phyloP scores from a whole-genome alignment of 2,329 filamentous ascomycete species.

The Cordyceps cicadae region DNA sequence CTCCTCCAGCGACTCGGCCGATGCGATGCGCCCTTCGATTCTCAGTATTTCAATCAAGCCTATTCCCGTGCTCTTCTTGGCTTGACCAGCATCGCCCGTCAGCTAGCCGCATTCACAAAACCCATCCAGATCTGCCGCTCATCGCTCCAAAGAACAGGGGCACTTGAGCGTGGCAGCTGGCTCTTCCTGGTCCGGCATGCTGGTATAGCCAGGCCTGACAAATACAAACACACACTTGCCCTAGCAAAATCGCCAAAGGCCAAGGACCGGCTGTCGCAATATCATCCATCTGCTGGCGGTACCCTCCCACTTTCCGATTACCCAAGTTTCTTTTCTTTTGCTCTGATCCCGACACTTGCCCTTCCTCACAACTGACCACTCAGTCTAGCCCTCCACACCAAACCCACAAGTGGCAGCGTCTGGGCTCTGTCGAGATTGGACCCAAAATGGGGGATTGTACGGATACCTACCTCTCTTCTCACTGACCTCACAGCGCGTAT shows the following conservation, averaged over 20 bases:
- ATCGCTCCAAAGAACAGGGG: background rate
- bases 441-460: background rate
- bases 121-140: background rate
- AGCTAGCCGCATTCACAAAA: background rate
- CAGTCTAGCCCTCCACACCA: constrained; percentile 4
- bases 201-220: background rate
- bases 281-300: background rate
- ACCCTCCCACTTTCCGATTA: background rate
- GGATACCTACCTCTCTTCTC: background rate
- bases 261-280: background rate
- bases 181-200: background rate
- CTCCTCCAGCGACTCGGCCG: background rate
- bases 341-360: background rate
- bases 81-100: background rate
- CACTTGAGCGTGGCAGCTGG: background rate
- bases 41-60: background rate
- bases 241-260: background rate
- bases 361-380: background rate
- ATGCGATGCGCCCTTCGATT: background rate
- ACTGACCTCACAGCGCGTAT: background rate
- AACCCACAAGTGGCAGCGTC: background rate
- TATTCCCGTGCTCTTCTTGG: background rate
- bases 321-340: background rate
- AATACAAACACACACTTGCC: background rate
- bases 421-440: constrained; percentile 3